Percentiles rank a stretch among this genome's conserved stretches.
These are phyloP conservation scores for Podospora pseudocomata DNA, from an alignment of 495 filamentous ascomycete genomes.

Conservation along the genomic window DNA sequence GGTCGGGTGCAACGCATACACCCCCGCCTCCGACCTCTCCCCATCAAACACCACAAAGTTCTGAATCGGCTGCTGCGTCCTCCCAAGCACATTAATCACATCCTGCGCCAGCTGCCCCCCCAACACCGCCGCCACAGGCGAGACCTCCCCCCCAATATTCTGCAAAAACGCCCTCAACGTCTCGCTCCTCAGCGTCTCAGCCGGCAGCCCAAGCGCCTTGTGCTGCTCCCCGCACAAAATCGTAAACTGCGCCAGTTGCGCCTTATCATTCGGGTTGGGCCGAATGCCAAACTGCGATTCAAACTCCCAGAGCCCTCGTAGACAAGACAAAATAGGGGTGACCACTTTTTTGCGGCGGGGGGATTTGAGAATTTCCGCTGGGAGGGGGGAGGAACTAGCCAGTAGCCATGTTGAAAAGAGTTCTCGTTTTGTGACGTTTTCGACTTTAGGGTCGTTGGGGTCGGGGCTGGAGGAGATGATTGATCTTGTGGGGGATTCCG, in stretches of 20 bases:
- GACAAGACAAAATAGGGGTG: slow-evolving; percentile 73
- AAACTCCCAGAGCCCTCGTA: slow-evolving; percentile 82
- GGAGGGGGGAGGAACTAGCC: slow-evolving; percentile 64
- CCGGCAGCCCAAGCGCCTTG: slow-evolving; percentile 69
- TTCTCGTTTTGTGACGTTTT: slow-evolving; percentile 91
- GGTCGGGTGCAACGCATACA: slow-evolving; percentile 74
- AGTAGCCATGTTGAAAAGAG: slow-evolving; percentile 77
- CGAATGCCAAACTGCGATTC: slow-evolving; percentile 48
- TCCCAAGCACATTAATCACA: slow-evolving; percentile 90
- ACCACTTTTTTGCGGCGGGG: slow-evolving; percentile 68
- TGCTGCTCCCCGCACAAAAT: slow-evolving; percentile 70
- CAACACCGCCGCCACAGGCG: slow-evolving; percentile 83
- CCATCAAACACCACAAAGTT: slow-evolving; percentile 93
- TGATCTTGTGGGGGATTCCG: slow-evolving; percentile 74
- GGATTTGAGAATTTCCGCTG: slow-evolving; percentile 62
- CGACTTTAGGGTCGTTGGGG: slow-evolving; percentile 60
- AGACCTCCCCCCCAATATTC: slow-evolving; percentile 75
- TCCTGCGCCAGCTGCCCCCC: slow-evolving; percentile 91
- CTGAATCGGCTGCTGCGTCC: slow-evolving; percentile 88
- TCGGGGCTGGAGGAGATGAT: slow-evolving; percentile 68
- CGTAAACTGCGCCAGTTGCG: slow-evolving; percentile 69
- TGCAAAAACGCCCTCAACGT: slow-evolving; percentile 80
- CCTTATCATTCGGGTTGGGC: slow-evolving; percentile 50
- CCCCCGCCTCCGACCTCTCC: slow-evolving; percentile 66
- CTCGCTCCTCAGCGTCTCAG: slow-evolving; percentile 68